phyloP scores from a whole-genome alignment of 2,329 filamentous ascomycete genomes.

The Ascochyta fabae region DNA sequence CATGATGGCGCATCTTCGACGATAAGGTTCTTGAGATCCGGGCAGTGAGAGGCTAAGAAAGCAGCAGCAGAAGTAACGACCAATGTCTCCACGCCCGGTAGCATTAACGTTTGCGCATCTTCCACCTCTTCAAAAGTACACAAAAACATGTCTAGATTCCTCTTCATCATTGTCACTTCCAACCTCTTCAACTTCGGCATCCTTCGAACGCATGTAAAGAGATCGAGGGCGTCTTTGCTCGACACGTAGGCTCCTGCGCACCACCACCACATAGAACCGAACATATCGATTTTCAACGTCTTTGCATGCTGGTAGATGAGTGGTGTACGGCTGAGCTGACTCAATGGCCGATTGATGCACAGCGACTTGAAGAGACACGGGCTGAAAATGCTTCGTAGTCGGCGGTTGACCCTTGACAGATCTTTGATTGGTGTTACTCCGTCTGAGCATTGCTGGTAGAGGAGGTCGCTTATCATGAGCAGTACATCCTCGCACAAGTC shows the following conservation, averaged over 20 bases:
- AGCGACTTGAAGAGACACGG: slow-evolving; percentile 22
- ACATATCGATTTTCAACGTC: slow-evolving; percentile 25
- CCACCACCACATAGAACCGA: slow-evolving; percentile 29
- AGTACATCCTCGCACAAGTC: slow-evolving; percentile 27
- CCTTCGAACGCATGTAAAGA: slow-evolving; percentile 16
- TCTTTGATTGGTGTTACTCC: slow-evolving; percentile 14
- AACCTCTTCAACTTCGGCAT: slow-evolving; percentile 15
- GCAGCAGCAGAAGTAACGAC: slow-evolving; percentile 17
- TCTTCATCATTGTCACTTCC: slow-evolving; percentile 28
- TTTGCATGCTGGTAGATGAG: slow-evolving; percentile 9
- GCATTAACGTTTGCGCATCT: slow-evolving; percentile 5
- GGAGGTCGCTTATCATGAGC: slow-evolving; percentile 21
- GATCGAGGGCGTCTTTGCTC: slow-evolving; percentile 19
- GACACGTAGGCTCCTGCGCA: slow-evolving; percentile 23
- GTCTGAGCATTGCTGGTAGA: slow-evolving; percentile 1
- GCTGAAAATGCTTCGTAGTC: slow-evolving; percentile 14
- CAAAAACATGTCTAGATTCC: slow-evolving; percentile 24
- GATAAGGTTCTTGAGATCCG: slow-evolving; percentile 12
- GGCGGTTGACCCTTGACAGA: slow-evolving; percentile 18
- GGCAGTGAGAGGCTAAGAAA: slow-evolving; percentile 22
- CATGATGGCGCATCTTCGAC: slow-evolving; percentile 20
- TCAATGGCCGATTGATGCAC: slow-evolving; percentile 22
- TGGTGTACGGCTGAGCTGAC: slow-evolving; percentile 13
- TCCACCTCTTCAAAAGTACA: slow-evolving; percentile 11
- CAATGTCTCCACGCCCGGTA: slow-evolving; percentile 11